These are phyloP conservation scores for Acidiella bohemica DNA, from an alignment of 495 filamentous ascomycete genomes.

Conservation along the genomic window DNA sequence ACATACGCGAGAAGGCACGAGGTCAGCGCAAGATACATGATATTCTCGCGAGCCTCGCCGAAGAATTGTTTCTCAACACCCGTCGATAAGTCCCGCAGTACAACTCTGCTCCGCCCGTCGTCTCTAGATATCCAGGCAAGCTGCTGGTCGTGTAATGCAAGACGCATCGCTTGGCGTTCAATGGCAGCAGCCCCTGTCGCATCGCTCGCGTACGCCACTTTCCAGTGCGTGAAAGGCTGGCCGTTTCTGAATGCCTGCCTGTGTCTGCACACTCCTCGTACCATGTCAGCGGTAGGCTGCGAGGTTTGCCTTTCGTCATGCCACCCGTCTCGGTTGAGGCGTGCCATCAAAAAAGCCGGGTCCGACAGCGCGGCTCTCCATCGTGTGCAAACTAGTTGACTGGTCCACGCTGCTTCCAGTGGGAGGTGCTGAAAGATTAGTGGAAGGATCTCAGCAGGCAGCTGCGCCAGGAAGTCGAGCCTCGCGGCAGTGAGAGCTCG, in stretches of 20 bases:
- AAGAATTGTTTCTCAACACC: not conserved
- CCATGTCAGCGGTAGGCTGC: not conserved
- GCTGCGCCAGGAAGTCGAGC: not conserved
- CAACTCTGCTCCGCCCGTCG: not conserved
- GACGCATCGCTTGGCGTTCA: not conserved
- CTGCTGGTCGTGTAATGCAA: not conserved
- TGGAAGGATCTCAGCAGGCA: slow-evolving; percentile 1
- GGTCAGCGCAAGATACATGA: not conserved
- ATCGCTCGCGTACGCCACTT: not conserved
- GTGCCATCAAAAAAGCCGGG: not conserved
- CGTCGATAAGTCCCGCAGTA: not conserved
- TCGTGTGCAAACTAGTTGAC: slow-evolving; percentile 1
- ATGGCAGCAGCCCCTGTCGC: not conserved
- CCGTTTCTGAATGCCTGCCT: not conserved
- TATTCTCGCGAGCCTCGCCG: slow-evolving; percentile 1
- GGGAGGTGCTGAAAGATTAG: slow-evolving; percentile 3
- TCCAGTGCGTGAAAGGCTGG: not conserved
- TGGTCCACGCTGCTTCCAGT: not conserved
- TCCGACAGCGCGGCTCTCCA: not conserved
- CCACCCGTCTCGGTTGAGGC: not conserved
- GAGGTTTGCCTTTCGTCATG: no score
- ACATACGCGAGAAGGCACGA: not conserved
- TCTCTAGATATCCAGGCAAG: not conserved
- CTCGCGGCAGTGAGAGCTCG: not conserved
- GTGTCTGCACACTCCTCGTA: not conserved